Conservation (phyloP, 176 grass and related monocot genomes). For the Alopecurus myosuroides region DNA sequence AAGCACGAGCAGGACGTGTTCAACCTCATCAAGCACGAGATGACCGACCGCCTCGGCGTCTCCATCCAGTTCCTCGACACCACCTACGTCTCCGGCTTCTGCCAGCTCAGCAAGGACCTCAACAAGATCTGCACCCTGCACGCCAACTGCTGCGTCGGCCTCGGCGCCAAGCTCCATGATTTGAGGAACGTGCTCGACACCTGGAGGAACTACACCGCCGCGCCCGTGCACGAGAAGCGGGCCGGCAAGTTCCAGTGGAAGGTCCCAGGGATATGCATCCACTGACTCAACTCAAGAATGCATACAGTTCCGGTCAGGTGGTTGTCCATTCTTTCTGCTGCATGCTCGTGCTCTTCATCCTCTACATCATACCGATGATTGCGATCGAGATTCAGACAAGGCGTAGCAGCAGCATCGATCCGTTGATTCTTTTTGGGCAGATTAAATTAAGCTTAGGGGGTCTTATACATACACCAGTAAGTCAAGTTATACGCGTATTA, state of each 20-base stretch:
- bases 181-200: conserved; percentile 48
- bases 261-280: conserved; percentile 71
- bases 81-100: conserved; percentile 62
- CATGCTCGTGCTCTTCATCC: neutral
- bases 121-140: conserved; percentile 88
- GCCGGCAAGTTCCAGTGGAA: conserved; percentile 65
- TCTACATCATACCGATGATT: neutral
- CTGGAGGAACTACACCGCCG: conserved; percentile 70
- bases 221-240: conserved; percentile 32
- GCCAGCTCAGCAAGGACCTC: conserved; percentile 76
- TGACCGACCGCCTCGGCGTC: conserved; percentile 26
- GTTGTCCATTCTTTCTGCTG: neutral
- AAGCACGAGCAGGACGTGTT: conserved; percentile 94
- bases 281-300: conserved; percentile 10
- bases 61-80: conserved; percentile 88
- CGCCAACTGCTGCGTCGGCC: conserved; percentile 80
- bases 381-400: neutral
- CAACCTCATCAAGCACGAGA: conserved; percentile 76
- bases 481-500: neutral
- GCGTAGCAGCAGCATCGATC: neutral
- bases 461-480: neutral
- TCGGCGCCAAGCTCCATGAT: conserved; percentile 64
- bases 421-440: neutral
- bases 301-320: no score
- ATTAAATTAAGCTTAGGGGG: neutral